phyloP scores from a whole-genome alignment of 1,139 yeast genomes.

The Chernovozyma sophiae-reginae region DNA sequence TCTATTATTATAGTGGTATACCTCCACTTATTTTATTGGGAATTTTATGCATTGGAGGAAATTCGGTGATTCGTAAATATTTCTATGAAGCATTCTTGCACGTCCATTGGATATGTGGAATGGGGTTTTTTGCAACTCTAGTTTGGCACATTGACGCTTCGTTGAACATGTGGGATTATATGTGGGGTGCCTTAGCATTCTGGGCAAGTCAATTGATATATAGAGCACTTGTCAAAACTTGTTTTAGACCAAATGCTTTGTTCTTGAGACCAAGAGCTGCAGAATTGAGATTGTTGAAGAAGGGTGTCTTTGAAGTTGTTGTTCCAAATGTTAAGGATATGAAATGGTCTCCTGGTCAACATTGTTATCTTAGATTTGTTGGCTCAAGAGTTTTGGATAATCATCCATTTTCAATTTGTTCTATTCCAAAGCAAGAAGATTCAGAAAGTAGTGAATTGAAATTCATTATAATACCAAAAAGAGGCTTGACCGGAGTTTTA shows the following conservation, averaged over 20 bases:
- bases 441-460: conserved; percentile 26
- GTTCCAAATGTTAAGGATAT: conserved; percentile 36
- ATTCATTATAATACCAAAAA: conserved; percentile 47
- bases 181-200: conserved; percentile 55
- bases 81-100: conserved; percentile 54
- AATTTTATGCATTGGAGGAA: conserved; percentile 44
- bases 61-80: conserved; percentile 38
- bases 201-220: conserved; percentile 53
- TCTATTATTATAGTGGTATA: conserved; percentile 27
- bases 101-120: conserved; percentile 56
- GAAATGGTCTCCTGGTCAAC: conserved; percentile 60
- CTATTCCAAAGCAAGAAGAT: conserved; percentile 23
- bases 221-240: conserved; percentile 49
- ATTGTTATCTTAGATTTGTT: conserved; percentile 48
- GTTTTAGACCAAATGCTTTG: conserved; percentile 39
- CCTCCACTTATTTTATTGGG: conserved; percentile 46
- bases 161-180: conserved; percentile 42
- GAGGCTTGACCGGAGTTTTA: conserved; percentile 44
- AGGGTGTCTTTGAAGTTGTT: conserved; percentile 37
- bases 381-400: conserved; percentile 47
- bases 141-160: conserved; percentile 45
- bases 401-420: conserved; percentile 61
- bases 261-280: conserved; percentile 48
- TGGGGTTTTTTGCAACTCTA: conserved; percentile 50
- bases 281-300: conserved; percentile 24